Evolutionary conservation across 148 eudicot species (phyloP), one percentile per base, ranked within the genome.

Genomic region (Chenopodium formosanum): DNA sequence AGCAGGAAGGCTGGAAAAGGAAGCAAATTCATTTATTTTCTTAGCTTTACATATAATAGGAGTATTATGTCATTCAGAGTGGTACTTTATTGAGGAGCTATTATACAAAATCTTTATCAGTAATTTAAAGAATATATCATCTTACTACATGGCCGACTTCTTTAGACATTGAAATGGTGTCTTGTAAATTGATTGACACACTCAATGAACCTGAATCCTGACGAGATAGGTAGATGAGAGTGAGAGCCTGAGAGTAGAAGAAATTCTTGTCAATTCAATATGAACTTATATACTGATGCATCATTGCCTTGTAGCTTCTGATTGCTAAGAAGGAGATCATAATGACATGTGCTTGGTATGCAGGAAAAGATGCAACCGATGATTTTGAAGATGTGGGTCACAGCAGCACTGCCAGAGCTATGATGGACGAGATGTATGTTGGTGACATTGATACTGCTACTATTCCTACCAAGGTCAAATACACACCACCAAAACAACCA

Each of bases 351-450:
- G 75, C 12, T 27, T 79, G 71, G 17, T 70, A 32, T 76, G 81
- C 93, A 95, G 98, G 94, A 37, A 95, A 95, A 86, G 98, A 95
- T 85, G 98, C 98, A 8, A 95, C 97, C 2, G 90, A 92, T 84
- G 97, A 93, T 84, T 95, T 95, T 73, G 94, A 91, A 88, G 98
- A 91, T 80, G 93, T 95, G 14, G 98, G 98, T 53, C 98, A 95
- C 85, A 95, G 98, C 82, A 84, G 84, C 75, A 90, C 92, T 2
- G 98, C 98, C 10, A 90, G 88, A 83, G 91, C 97, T 31, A 93
- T 87, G 92, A 82, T 95, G 97, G 97, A 86, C 47, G 97, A 93
- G 73, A 84, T 80, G 82, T 90, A 86, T 20, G 88, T 95, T 4
- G 98, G 98, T 3, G 89, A 92, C 74, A 84, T 95, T 56, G 92